phyloP scores from a whole-genome alignment of 2,329 filamentous ascomycete species.

The Plectosphaerella cucumerina region DNA sequence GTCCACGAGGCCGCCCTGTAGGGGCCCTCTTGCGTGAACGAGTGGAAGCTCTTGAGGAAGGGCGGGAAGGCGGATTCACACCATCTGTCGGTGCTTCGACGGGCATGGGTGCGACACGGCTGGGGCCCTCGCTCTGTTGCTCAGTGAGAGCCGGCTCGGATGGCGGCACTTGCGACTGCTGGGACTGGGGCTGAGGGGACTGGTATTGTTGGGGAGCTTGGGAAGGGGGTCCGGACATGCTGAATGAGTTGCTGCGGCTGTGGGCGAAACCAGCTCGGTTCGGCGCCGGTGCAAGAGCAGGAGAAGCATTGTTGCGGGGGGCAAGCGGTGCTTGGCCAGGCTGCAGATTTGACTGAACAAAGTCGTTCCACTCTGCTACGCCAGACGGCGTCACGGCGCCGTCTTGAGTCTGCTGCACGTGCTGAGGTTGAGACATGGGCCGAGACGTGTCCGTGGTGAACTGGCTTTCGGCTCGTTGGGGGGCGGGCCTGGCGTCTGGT shows the following conservation, averaged over 20 bases:
- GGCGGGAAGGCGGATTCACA: conserved; percentile 45
- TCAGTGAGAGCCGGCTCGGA: not conserved
- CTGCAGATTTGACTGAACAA: conserved; percentile 67
- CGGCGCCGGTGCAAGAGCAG: conserved; percentile 23
- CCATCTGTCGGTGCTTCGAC: conserved; percentile 20
- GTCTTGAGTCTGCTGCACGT: conserved; percentile 19
- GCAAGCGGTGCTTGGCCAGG: conserved; percentile 30
- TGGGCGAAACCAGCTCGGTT: conserved; percentile 9
- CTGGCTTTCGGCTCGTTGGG: conserved; percentile 9
- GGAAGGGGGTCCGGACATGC: not conserved
- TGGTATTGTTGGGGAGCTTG: not conserved
- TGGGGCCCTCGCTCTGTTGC: conserved; percentile 22
- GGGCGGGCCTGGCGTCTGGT: conserved; percentile 12
- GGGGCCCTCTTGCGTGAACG: conserved; percentile 33
- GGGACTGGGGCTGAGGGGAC: conserved; percentile 1
- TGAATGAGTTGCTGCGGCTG: conserved; percentile 8
- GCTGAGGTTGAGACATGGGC: not conserved
- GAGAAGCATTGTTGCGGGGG: conserved; percentile 27
- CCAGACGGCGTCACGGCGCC: conserved; percentile 50
- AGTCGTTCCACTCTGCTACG: conserved; percentile 71
- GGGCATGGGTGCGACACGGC: conserved; percentile 28
- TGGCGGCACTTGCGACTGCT: conserved; percentile 12
- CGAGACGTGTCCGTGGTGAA: conserved; percentile 8
- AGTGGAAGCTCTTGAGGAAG: conserved; percentile 57
- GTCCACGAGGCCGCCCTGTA: conserved; percentile 52